Evolutionary conservation across 192 early-diverging fungal species (phyloP).

Genomic region (Allomyces arbusculus): DNA sequence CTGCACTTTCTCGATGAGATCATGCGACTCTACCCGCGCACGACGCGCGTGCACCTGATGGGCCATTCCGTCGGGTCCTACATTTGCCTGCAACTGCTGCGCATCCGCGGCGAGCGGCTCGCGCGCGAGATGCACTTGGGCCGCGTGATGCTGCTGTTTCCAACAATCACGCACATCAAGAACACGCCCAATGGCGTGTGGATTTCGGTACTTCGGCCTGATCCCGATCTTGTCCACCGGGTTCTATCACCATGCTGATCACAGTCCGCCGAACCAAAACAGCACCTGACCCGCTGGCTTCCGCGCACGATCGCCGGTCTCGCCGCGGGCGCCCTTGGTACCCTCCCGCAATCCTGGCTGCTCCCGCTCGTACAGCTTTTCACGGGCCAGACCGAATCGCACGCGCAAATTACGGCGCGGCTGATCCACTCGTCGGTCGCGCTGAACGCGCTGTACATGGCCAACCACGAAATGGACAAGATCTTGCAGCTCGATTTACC

Average conservation of each 20-base stretch:
- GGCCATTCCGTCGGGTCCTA: conserved; percentile 51
- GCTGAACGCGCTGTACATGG: conserved; percentile 46
- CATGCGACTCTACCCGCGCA: conserved; percentile 16
- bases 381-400: conserved; percentile 9
- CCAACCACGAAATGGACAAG: conserved; percentile 46
- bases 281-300: conserved; percentile 11
- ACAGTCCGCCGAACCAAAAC: conserved; percentile 15
- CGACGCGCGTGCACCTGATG: conserved; percentile 26
- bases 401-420: conserved; percentile 37
- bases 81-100: conserved; percentile 21
- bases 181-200: conserved; percentile 53
- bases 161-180: conserved; percentile 55
- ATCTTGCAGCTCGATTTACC: conserved; percentile 45
- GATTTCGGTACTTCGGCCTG: not conserved
- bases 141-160: conserved; percentile 51
- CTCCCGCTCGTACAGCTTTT: conserved; percentile 7
- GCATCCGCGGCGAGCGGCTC: conserved; percentile 25
- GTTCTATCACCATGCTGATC: conserved; percentile 6
- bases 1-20: conserved; percentile 37
- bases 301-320: conserved; percentile 10
- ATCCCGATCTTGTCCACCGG: not conserved
- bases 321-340: conserved; percentile 15
- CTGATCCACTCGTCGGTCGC: conserved; percentile 41
- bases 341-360: conserved; percentile 11
- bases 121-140: conserved; percentile 37